Percentiles rank a stretch among this genome's conserved stretches.
phyloP scores from a whole-genome alignment of 352 stramenopile genomes.

The Phytophthora macrochlamydospora region DNA sequence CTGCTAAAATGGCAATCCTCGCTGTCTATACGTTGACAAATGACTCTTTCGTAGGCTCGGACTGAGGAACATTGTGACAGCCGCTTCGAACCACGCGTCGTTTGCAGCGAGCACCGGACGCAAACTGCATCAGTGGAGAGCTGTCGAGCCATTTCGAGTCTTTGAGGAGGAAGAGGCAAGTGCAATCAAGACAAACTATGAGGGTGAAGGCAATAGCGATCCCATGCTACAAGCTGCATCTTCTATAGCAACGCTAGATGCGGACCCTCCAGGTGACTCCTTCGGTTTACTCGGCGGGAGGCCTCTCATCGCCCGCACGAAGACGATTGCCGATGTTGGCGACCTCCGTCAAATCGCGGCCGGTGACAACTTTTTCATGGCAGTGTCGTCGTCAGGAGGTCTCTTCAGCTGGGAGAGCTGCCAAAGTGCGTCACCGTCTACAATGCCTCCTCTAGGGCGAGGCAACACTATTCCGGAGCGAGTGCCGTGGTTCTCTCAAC shows the following conservation, averaged over 20 bases:
- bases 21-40: not conserved
- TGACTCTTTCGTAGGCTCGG: slow-evolving; percentile 33
- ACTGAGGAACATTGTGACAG: slow-evolving; percentile 39
- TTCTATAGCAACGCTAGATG: slow-evolving; percentile 20
- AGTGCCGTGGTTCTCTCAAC: slow-evolving; percentile 23
- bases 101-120: slow-evolving; percentile 43
- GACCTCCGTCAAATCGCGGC: slow-evolving; percentile 43
- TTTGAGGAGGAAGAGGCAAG: not conserved
- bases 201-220: not conserved
- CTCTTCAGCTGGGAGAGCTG: slow-evolving; percentile 45
- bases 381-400: slow-evolving; percentile 30
- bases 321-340: slow-evolving; percentile 48
- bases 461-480: slow-evolving; percentile 17
- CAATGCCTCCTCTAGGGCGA: slow-evolving; percentile 15
- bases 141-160: slow-evolving; percentile 21
- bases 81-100: slow-evolving; percentile 12
- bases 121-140: slow-evolving; percentile 47
- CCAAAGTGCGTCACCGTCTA: slow-evolving; percentile 11
- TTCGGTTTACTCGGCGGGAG: slow-evolving; percentile 52
- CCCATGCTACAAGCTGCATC: not conserved
- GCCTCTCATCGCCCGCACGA: slow-evolving; percentile 47
- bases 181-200: not conserved
- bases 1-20: not conserved
- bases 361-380: slow-evolving; percentile 43
- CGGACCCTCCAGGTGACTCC: slow-evolving; percentile 48